phyloP scores from a whole-genome alignment of 2,329 filamentous ascomycete genomes.

The Alternaria ethzedia region DNA sequence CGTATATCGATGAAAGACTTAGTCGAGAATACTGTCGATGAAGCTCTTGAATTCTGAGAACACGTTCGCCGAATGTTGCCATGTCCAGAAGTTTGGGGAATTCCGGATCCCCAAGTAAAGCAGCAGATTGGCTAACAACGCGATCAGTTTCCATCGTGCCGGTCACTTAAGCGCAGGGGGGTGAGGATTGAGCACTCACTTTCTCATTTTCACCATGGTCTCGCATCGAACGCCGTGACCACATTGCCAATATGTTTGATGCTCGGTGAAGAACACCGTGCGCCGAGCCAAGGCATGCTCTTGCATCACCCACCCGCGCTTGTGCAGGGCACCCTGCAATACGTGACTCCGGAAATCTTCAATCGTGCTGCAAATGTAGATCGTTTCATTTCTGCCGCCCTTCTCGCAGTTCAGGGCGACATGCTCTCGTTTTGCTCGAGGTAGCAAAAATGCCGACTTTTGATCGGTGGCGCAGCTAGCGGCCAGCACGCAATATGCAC shows the following conservation, averaged over 20 bases:
- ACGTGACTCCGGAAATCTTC: constrained; percentile 32
- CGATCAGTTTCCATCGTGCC: too few species aligned
- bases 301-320: constrained; percentile 35
- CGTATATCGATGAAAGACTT: too few species aligned
- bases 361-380: constrained; percentile 21
- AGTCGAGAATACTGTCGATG: too few species aligned
- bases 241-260: constrained; percentile 39
- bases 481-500: constrained; percentile 30
- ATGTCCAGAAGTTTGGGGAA: too few species aligned
- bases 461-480: constrained; percentile 17
- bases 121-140: too few species aligned
- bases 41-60: too few species aligned
- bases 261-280: constrained; percentile 31
- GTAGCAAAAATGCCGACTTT: constrained; percentile 1
- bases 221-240: constrained; percentile 25
- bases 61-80: too few species aligned
- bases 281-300: constrained; percentile 33
- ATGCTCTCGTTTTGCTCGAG: constrained; percentile 2
- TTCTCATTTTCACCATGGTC: constrained; percentile 17
- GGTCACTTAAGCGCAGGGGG: too few species aligned
- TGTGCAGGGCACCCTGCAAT: constrained; percentile 18
- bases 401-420: not conserved
- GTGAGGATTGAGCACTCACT: too few species aligned
- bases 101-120: too few species aligned
- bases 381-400: not conserved